Base-by-base conservation (phyloP, 352 stramenopile species). In the Phytopythium ostracodes region DNA sequence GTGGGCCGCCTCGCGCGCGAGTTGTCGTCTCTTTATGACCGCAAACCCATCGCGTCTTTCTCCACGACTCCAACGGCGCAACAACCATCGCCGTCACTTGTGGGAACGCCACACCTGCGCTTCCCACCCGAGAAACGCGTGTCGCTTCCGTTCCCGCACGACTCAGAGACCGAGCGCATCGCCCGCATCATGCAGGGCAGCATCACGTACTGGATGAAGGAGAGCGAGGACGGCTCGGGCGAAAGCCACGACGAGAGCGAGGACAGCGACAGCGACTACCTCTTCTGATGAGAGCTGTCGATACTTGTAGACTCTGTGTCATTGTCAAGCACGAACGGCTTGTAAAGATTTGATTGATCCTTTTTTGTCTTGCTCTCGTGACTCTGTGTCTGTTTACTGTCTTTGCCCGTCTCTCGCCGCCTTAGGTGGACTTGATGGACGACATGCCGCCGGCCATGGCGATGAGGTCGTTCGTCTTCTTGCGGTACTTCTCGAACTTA, bases 121-220 rank as follows among this genome's bases (percentile, higher is more conserved):
- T 49, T 59, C 7, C 33, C 22, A 22, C 9, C 4, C 14, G 35
- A 59, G 14, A 59, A 47, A 1, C 53, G 33, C 18, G 12, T 9
- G 51, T 5, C 43, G 17, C 59, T 22, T 24, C 33, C 73, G 14
- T 81, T 77, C 47, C 22, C 56, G 0, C 47, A 64, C 12, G 77
- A 92, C 66, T 86, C 78, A 8, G 82, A 92, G 60, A 92, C 82
- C 0, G 83, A 92, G 54, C 79, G 83, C 29, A 92, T 92, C n/a
- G 83, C 83, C 42, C 68, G 80, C 20, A 92, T 92, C 56, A 92
- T 92, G 82, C 80, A 92, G 56, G 77, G 80, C 38, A 92, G 68
- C 24, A 59, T 90, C 60, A 71, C 73, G 1, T 85, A 87, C 51
- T 90, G 77, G 75, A 68, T 84, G 29, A 71, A 78, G 58, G 75